Percentiles rank a stretch among this genome's conserved stretches.
Conservation (phyloP, 306 rosid species). For the Vachellia pachyceras region DNA sequence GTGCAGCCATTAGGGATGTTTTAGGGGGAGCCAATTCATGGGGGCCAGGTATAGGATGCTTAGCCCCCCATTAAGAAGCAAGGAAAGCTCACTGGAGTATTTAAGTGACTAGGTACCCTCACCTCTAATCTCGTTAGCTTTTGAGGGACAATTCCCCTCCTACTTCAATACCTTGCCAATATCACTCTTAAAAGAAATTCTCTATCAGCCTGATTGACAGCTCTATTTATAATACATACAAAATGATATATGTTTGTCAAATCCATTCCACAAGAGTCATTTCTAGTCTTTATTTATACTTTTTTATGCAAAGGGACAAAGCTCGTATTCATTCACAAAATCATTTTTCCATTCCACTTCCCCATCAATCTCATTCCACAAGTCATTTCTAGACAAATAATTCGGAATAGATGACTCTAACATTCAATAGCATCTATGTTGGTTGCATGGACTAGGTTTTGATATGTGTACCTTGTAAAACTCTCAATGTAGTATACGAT, state of each 20-base stretch:
- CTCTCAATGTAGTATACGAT: background rate
- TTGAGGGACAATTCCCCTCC: background rate
- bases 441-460: background rate
- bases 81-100: background rate
- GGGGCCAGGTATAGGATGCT: background rate
- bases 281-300: background rate
- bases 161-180: background rate
- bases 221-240: background rate
- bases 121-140: background rate
- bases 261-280: background rate
- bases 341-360: background rate
- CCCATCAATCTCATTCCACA: background rate
- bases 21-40: background rate
- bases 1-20: background rate
- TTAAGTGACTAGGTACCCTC: background rate
- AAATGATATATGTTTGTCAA: background rate
- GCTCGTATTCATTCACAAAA: background rate
- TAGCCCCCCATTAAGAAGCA: background rate
- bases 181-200: no score
- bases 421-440: background rate
- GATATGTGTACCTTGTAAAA: background rate
- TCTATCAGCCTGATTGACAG: background rate
- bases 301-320: background rate
- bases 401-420: background rate
- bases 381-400: no score